Conservation (phyloP, 2,329 filamentous ascomycete species). For the Penicillium hesseltinei region DNA sequence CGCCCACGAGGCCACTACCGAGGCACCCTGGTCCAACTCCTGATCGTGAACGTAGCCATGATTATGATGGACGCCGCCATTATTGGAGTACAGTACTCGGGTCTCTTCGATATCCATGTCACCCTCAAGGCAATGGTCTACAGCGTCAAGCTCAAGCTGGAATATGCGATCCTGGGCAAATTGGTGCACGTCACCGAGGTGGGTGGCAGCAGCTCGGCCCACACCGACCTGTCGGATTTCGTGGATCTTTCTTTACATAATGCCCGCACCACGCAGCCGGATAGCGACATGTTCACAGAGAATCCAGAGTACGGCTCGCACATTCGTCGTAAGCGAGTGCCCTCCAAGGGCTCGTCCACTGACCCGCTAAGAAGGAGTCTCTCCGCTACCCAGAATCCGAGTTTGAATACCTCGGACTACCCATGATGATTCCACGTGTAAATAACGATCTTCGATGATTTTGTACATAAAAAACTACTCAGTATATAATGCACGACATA, state of each 20-base stretch:
- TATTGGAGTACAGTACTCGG: conserved; percentile 42
- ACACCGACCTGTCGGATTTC: conserved; percentile 25
- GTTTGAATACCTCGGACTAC: conserved; percentile 5
- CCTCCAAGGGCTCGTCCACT: conserved; percentile 15
- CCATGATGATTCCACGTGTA: conserved; percentile 11
- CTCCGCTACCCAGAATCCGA: conserved; percentile 5
- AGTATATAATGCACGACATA: conserved; percentile 4
- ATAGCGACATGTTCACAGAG: conserved; percentile 12
- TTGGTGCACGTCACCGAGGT: conserved; percentile 32
- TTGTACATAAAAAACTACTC: conserved; percentile 7
- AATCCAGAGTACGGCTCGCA: conserved; percentile 4
- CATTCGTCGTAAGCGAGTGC: neutral
- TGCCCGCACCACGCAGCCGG: conserved; percentile 5
- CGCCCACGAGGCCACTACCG: conserved; percentile 41
- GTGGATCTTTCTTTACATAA: conserved; percentile 23
- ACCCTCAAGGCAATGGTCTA: conserved; percentile 47
- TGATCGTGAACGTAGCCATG: conserved; percentile 48
- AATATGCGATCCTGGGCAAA: conserved; percentile 47
- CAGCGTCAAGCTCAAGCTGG: conserved; percentile 50
- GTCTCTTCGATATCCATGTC: conserved; percentile 44
- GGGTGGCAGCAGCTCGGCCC: conserved; percentile 14
- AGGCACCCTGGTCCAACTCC: conserved; percentile 45
- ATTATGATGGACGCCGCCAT: conserved; percentile 46
- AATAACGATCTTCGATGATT: conserved; percentile 1
- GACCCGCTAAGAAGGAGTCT: conserved; percentile 10